phyloP scores from a whole-genome alignment of 495 filamentous ascomycete species.

The Podospora appendiculata region DNA sequence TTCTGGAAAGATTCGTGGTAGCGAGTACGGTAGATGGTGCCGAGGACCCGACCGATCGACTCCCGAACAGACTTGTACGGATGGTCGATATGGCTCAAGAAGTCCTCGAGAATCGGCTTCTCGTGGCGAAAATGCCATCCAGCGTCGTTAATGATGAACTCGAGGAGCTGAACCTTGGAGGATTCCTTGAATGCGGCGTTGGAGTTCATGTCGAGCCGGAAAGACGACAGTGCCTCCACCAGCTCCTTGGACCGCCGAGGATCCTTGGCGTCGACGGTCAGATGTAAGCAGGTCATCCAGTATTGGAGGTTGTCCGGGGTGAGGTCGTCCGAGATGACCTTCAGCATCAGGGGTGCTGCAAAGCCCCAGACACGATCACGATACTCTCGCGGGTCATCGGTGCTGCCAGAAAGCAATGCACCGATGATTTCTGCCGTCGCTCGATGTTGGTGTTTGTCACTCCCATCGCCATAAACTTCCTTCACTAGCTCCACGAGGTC shows the following conservation, averaged over 20 bases:
- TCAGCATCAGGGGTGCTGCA: constrained; percentile 78
- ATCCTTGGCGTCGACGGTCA: constrained; percentile 71
- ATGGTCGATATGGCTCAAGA: constrained; percentile 86
- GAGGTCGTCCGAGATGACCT: constrained; percentile 79
- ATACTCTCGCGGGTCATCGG: constrained; percentile 60
- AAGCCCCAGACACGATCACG: constrained; percentile 77
- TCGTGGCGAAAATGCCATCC: constrained; percentile 97
- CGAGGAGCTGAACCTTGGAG: constrained; percentile 85
- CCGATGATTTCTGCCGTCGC: constrained; percentile 93
- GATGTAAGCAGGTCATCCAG: constrained; percentile 89
- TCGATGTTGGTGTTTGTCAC: constrained; percentile 95
- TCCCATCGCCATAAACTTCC: constrained; percentile 78
- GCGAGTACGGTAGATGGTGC: constrained; percentile 76
- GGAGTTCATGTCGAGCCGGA: constrained; percentile 86
- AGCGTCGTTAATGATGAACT: constrained; percentile 76
- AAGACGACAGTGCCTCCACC: constrained; percentile 73
- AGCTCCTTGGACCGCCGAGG: constrained; percentile 81
- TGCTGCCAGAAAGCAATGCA: constrained; percentile 66
- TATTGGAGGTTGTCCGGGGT: constrained; percentile 92
- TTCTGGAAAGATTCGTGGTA: constrained; percentile 89
- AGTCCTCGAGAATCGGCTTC: constrained; percentile 81
- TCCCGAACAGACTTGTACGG: constrained; percentile 96
- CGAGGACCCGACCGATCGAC: constrained; percentile 84
- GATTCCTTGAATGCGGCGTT: constrained; percentile 99
- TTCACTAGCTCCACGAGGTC: constrained; percentile 76